phyloP scores from a whole-genome alignment of 139 green algal species.

The Pycnococcus provasolii region DNA sequence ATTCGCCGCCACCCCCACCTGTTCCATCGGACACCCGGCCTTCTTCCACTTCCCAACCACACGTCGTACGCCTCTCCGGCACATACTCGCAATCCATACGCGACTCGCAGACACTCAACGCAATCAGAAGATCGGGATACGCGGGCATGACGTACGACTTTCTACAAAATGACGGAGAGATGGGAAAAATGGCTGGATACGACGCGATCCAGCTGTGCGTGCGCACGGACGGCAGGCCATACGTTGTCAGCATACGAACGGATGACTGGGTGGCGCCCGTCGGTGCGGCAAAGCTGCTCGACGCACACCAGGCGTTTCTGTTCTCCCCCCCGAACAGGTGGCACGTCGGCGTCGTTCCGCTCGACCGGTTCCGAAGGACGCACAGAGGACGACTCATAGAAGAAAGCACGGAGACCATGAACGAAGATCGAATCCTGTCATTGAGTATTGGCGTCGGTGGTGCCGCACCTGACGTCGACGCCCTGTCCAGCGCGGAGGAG shows the following conservation, averaged over 20 bases:
- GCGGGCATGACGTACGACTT: too few species aligned
- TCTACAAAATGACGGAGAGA: neutral
- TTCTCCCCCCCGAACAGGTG: neutral
- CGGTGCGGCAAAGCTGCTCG: neutral
- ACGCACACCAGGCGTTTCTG: neutral
- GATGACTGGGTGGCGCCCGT: conserved; percentile 5
- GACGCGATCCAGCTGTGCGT: conserved; percentile 3
- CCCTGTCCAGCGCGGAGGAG: too few species aligned
- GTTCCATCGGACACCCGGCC: too few species aligned
- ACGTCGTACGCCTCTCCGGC: too few species aligned
- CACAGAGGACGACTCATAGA: neutral
- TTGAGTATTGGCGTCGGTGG: too few species aligned
- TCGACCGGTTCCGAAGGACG: conserved; percentile 6
- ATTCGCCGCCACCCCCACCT: too few species aligned
- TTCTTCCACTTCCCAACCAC: too few species aligned
- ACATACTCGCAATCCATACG: too few species aligned
- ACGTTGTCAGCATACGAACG: neutral
- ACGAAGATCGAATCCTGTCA: too few species aligned
- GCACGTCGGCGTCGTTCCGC: conserved; percentile 5
- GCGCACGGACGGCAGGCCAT: neutral
- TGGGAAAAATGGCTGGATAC: neutral
- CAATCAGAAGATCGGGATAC: too few species aligned
- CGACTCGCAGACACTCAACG: too few species aligned
- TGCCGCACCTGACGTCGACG: too few species aligned
- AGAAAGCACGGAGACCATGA: neutral